Percentiles rank a stretch among this genome's conserved stretches.
Evolutionary conservation across 2,329 filamentous ascomycete genomes (phyloP).

Genomic region (Cytospora paraplurivora): DNA sequence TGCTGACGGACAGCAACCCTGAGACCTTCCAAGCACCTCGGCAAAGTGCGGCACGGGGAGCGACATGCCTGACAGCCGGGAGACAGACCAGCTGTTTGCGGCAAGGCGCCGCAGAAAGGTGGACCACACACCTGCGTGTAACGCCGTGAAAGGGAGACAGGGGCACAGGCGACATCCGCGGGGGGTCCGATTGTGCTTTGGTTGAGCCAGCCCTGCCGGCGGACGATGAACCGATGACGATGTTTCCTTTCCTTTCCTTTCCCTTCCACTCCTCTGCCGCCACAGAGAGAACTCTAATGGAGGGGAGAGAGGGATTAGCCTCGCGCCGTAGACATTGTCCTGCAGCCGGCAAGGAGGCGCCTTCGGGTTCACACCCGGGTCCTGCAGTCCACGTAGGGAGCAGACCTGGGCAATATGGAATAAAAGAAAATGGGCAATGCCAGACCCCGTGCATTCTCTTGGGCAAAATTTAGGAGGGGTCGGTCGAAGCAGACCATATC

Average conservation of each 20-base stretch:
- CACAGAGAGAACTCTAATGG: neutral
- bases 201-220: neutral
- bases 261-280: neutral
- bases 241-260: neutral
- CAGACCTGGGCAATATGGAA: too few relatives aligned
- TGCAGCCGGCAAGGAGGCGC: neutral
- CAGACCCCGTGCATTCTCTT: neutral
- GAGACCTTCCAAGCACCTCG: too few relatives aligned
- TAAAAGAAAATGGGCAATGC: neutral
- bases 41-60: conserved; percentile 7
- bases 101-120: conserved; percentile 8
- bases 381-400: too few relatives aligned
- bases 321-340: neutral
- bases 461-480: neutral
- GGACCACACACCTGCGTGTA: neutral
- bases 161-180: neutral
- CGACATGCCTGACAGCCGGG: conserved; percentile 11
- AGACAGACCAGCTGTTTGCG: conserved; percentile 15
- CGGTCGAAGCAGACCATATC: neutral
- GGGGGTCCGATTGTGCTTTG: neutral
- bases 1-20: too few relatives aligned
- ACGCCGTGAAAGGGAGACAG: neutral
- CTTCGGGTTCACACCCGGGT: too few relatives aligned
- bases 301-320: too few relatives aligned
- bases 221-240: neutral